Conservation (phyloP, 2,329 filamentous ascomycete species). For the Aureobasidium leucospermi region DNA sequence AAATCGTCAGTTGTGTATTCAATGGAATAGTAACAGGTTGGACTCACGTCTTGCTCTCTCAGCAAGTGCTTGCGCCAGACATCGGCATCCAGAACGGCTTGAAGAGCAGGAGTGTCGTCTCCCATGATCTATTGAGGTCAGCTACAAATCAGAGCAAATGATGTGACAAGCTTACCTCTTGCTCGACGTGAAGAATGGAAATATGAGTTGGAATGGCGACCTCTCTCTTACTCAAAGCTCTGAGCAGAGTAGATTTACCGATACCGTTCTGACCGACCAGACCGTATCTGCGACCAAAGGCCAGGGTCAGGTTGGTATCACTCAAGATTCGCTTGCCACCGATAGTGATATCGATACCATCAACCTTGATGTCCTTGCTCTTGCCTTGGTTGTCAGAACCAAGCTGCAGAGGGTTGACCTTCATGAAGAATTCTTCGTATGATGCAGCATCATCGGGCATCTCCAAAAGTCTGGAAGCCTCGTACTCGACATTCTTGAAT, state of each 20-base stretch:
- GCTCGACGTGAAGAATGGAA: conserved; percentile 96
- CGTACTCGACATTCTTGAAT: conserved; percentile 97
- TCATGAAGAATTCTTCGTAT: conserved; percentile 99
- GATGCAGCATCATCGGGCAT: conserved; percentile 76
- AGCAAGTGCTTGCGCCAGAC: conserved; percentile 97
- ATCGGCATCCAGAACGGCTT: conserved; percentile 93
- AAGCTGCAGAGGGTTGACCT: conserved; percentile 90
- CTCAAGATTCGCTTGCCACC: conserved; percentile 80
- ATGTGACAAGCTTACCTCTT: conserved; percentile 59
- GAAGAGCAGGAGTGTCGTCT: conserved; percentile 89
- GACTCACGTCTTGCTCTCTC: conserved; percentile 62
- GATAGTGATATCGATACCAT: conserved; percentile 92
- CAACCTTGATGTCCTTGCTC: conserved; percentile 98
- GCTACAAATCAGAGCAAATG: conserved; percentile 4
- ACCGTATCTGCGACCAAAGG: conserved; percentile 91
- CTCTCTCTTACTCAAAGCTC: conserved; percentile 87
- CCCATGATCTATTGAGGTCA: conserved; percentile 63
- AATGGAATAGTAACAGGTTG: background rate
- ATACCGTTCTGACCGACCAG: conserved; percentile 99
- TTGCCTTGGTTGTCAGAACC: conserved; percentile 63
- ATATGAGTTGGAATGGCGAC: conserved; percentile 94
- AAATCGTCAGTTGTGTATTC: conserved; percentile 24
- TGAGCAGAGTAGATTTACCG: conserved; percentile 73
- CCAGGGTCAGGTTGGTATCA: conserved; percentile 82
- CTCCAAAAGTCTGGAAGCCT: conserved; percentile 83